Percentiles rank a stretch among this genome's conserved stretches.
phyloP scores from a whole-genome alignment of 2,329 filamentous ascomycete species.

The Pyrenophora teres region DNA sequence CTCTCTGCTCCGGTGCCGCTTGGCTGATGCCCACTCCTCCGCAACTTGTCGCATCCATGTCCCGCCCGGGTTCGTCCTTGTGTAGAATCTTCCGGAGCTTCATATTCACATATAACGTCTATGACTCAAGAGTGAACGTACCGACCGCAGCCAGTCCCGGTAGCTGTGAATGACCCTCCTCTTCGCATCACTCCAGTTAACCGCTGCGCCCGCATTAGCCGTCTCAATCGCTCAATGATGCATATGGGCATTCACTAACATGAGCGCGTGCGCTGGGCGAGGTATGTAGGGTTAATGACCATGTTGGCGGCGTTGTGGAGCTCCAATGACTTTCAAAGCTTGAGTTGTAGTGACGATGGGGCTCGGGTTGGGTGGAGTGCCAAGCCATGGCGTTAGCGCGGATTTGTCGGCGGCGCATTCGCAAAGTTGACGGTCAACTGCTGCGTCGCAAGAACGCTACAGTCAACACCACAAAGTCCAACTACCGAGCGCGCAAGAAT shows the following conservation, averaged over 20 bases:
- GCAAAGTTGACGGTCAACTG: slow-evolving; percentile 19
- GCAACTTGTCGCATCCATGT: not conserved
- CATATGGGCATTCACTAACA: slow-evolving; percentile 45
- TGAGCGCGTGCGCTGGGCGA: slow-evolving; percentile 64
- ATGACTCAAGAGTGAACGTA: slow-evolving; percentile 59
- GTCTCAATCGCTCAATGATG: slow-evolving; percentile 21
- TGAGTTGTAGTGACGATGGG: slow-evolving; percentile 39
- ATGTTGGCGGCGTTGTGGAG: slow-evolving; percentile 57
- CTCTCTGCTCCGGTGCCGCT: not conserved
- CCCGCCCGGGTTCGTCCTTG: not conserved
- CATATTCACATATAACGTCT: not conserved
- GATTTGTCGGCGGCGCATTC: slow-evolving; percentile 20
- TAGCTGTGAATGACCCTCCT: slow-evolving; percentile 86
- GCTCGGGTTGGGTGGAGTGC: slow-evolving; percentile 36
- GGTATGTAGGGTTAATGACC: slow-evolving; percentile 88
- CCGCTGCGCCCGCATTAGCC: slow-evolving; percentile 61
- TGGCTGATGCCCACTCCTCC: slow-evolving; percentile 1
- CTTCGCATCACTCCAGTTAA: slow-evolving; percentile 88
- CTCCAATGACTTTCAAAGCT: slow-evolving; percentile 26
- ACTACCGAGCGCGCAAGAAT: not conserved
- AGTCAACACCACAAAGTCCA: not conserved
- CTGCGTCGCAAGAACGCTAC: slow-evolving; percentile 5
- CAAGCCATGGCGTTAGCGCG: slow-evolving; percentile 37
- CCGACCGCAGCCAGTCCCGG: slow-evolving; percentile 93
- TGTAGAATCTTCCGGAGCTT: not conserved